Conservation (phyloP, 176 grass and related monocot genomes). For the Musa acuminata region DNA sequence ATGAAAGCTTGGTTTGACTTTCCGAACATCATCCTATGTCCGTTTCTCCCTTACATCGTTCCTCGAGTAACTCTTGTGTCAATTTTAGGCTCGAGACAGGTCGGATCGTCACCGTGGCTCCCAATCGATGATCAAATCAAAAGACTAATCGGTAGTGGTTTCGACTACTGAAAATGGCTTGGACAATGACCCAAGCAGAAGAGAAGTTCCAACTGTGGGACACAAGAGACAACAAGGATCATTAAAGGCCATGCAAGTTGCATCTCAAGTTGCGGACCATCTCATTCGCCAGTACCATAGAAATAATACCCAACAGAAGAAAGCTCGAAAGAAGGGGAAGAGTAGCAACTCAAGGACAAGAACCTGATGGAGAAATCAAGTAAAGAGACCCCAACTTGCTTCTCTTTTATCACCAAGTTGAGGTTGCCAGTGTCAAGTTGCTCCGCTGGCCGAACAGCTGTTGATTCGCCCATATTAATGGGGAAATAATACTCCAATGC, state of each 20-base stretch:
- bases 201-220: no score
- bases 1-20: no score
- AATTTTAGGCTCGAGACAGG: no score
- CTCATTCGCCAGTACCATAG: not conserved
- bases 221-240: not conserved
- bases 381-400: not conserved
- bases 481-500: not conserved
- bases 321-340: not conserved
- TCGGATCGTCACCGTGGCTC: no score
- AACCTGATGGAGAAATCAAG: not conserved
- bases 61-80: no score
- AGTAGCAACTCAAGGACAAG: not conserved
- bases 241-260: not conserved
- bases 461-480: not conserved
- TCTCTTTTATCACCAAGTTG: not conserved
- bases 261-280: not conserved
- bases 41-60: no score
- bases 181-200: no score
- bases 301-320: not conserved
- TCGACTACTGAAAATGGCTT: no score
- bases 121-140: no score
- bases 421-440: not conserved
- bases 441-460: not conserved
- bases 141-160: no score
- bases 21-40: no score